Percentiles rank a stretch among this genome's conserved stretches.
phyloP scores from a whole-genome alignment of 768 basidiomycete species.

The Lyophyllum semitale region DNA sequence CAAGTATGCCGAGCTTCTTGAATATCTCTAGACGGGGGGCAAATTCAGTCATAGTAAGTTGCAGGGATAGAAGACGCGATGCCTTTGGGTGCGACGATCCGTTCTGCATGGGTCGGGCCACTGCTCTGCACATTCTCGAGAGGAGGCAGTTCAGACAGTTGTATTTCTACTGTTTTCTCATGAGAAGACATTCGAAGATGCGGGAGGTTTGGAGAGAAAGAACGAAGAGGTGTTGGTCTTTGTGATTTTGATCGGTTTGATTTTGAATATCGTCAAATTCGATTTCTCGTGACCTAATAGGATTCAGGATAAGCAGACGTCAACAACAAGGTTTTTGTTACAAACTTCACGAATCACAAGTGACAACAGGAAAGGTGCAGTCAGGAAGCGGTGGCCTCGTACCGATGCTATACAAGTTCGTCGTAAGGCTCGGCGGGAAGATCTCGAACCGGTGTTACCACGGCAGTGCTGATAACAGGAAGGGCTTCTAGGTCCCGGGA shows the following conservation, averaged over 20 bases:
- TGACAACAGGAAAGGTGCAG: conserved; percentile 2
- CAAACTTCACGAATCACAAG: conserved; percentile 2
- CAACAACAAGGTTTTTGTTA: conserved; percentile 1
- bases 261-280: conserved; percentile 19
- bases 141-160: not conserved
- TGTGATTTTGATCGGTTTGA: conserved; percentile 15
- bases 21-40: not conserved
- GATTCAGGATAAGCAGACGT: conserved; percentile 7
- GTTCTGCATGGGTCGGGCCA: too few relatives aligned
- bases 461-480: conserved; percentile 89
- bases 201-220: too few relatives aligned
- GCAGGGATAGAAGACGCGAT: not conserved
- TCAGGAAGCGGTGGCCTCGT: conserved; percentile 43
- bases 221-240: too few relatives aligned
- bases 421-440: conserved; percentile 86
- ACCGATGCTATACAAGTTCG: conserved; percentile 87
- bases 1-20: not conserved
- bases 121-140: not conserved
- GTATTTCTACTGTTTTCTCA: not conserved
- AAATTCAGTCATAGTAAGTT: not conserved
- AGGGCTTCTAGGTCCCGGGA: conserved; percentile 88
- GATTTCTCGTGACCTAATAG: conserved; percentile 10
- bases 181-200: not conserved
- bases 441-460: conserved; percentile 91
- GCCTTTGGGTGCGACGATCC: not conserved